Evolutionary conservation across 495 filamentous ascomycete genomes (phyloP), one percentile per base, ranked within the genome.

Genomic region (Aspergillus steynii): DNA sequence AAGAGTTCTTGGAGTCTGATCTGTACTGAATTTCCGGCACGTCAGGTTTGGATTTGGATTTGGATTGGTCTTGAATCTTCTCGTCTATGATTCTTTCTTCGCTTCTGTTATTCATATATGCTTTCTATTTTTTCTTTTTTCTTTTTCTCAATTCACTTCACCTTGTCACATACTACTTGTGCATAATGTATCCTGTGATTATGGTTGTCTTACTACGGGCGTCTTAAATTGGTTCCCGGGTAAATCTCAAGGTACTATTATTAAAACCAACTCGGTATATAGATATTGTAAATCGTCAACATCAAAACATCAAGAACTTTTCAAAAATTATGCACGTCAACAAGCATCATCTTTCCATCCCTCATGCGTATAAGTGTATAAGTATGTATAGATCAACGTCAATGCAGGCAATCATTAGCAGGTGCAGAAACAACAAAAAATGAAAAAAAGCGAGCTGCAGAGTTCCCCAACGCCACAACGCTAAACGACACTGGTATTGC

Each of bases 1-100:
- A 66, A 65, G 64, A 65, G 64, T 63, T 66, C 29, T 57, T 54
- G 64, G 64, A 67, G 64, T 70, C 62, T 64, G 64, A 66, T 64
- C 61, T 69, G 66, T 50, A 50, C 59, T 60, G 52, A 60, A 50
- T 59, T 60, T 69, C 26, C 37, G 52, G 27, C 52, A 32, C 50
- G 20, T 57, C 37, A 57, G 45, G 7, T 56, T 57, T 48, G 59
- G 29, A 53, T 56, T 53, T 55, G 26, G 50, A 53, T 58, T 53
- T 14, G 37, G 50, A 42, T 55, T 54, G 34, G 34, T 53, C 26
- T 49, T 32, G 45, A 31, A 20, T 50, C 12, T 49, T 58, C 46
- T 34, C 27, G 20, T 32, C 49, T 26, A 50, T 58, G 10, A 26
- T 56, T 20, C 6, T 50, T 51, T 37, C 5, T 29, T 15, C 15